Base-by-base conservation (phyloP, 75 land plant species). In the Sequoia sempervirens region DNA sequence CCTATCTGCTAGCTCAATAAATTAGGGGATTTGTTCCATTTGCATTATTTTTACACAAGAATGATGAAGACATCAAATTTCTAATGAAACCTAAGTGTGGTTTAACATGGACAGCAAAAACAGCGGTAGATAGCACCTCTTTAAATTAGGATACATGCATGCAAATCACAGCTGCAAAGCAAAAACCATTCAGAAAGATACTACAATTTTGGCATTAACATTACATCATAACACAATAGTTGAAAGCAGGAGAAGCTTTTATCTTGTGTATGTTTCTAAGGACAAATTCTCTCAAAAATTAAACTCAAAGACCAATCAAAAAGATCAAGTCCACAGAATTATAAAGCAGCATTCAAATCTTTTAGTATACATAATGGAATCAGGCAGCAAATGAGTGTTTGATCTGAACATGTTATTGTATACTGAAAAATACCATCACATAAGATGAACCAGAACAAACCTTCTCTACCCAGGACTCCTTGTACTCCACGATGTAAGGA, bases 391-490 rank as follows among this genome's bases (percentile, higher is more conserved):
- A 75, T 45, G 50, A 78, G 15, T 20, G 4, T 78, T 37, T 9
- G 50, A 78, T 43, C 4, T 23, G 28, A 11, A 54, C 9, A 45
- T 76, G 73, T 70, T 68, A 28, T 28, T 68, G 7, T 68, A 30
- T 30, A 70, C 3, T 70, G 11, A 10, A 28, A 68, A 68, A 70
- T 32, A 32, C 36, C 73, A 32, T 70, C 73, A 32, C n/a, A 32
- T 70, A 32, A 30, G 73, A 32, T 23, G 73, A 82, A 82, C 11
- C 11, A n/a, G 11, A 64, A 46, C 87, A 40, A 34, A 34, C 99
- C 94, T 93, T 97, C 66, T 97, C 99, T 8, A 97, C 99, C 99
- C 99, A 97, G n/a, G 99, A 93, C 89, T 97, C 99, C 84, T 97
- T 97, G 88, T 97, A 95, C 81, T 97, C 99, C 86, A 97, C 99